Evolutionary conservation across 768 basidiomycete species (phyloP).

Genomic region (Wakefieldia striispora): DNA sequence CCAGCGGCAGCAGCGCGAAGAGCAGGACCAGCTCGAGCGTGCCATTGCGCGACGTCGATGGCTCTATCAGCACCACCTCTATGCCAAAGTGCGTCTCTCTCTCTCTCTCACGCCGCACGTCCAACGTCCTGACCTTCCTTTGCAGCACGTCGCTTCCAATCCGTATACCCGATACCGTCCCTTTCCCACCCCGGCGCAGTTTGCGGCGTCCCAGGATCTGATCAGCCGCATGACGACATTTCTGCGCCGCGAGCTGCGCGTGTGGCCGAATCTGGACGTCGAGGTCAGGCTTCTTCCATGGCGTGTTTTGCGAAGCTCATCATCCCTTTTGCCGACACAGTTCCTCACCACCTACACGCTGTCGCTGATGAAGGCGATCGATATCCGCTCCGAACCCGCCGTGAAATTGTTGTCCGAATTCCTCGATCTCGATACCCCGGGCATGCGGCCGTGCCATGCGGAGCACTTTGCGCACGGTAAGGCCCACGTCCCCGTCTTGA

Average conservation of each 20-base stretch:
- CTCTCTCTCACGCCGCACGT: no score
- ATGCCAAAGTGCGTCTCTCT: conserved; percentile 84
- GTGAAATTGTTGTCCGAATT: conserved; percentile 85
- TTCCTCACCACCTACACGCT: conserved; percentile 88
- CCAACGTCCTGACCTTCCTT: no score
- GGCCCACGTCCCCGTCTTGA: no score
- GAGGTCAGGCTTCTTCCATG: conserved; percentile 72
- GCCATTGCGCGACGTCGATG: conserved; percentile 72
- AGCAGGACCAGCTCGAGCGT: conserved; percentile 68
- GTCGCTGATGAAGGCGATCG: conserved; percentile 88
- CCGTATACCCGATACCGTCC: conserved; percentile 83
- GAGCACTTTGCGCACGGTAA: conserved; percentile 94
- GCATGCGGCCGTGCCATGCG: conserved; percentile 63
- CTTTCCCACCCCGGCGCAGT: conserved; percentile 83
- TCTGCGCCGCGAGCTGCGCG: conserved; percentile 78
- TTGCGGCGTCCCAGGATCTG: conserved; percentile 71
- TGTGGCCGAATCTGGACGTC: conserved; percentile 88
- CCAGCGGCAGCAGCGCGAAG: conserved; percentile 48
- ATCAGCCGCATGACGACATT: conserved; percentile 78
- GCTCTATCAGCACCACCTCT: conserved; percentile 78
- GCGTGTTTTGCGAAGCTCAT: no score
- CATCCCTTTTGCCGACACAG: conserved; percentile 45
- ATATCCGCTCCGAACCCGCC: conserved; percentile 88
- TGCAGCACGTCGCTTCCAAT: conserved; percentile 89
- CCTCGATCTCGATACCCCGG: conserved; percentile 72